Conservation (phyloP, 2,329 filamentous ascomycete species). For the Bisporella sp. region DNA sequence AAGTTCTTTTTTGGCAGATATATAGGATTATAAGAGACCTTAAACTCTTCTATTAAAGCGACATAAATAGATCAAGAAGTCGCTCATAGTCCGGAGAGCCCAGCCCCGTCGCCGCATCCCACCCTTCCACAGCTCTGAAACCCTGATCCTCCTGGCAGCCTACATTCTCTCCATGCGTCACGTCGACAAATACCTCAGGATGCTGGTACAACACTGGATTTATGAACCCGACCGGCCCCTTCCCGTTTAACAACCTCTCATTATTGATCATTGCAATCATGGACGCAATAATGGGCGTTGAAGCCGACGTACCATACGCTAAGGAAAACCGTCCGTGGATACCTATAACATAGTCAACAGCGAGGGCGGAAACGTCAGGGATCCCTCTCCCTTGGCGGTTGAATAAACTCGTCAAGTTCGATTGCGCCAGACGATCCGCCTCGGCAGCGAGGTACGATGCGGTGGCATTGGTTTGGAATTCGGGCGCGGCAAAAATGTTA, state of each 20-base stretch:
- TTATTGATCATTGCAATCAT: constrained; percentile 28
- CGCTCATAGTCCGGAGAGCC: constrained; percentile 19
- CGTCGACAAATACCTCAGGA: constrained; percentile 27
- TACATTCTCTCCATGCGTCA: constrained; percentile 24
- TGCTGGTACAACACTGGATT: constrained; percentile 30
- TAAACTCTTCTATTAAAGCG: too few relatives aligned
- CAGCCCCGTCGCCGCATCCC: constrained; percentile 21
- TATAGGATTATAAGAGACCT: too few relatives aligned
- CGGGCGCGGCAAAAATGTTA: constrained; percentile 25
- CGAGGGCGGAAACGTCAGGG: not conserved
- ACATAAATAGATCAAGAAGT: too few relatives aligned
- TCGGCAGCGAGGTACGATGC: not conserved
- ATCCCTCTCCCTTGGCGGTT: not conserved
- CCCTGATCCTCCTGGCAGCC: constrained; percentile 26
- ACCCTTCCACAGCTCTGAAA: constrained; percentile 26
- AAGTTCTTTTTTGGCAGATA: too few relatives aligned
- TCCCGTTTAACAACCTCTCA: constrained; percentile 31
- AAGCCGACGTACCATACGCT: not conserved
- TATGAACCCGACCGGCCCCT: constrained; percentile 35
- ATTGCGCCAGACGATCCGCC: not conserved
- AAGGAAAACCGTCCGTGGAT: not conserved
- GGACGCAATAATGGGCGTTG: not conserved
- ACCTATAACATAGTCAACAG: not conserved
- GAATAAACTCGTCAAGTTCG: not conserved
- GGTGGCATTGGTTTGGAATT: not conserved